Evolutionary conservation across 257 asterid genomes (phyloP), one percentile per base, ranked within the genome.

Genomic region (Capsicum pubescens): DNA sequence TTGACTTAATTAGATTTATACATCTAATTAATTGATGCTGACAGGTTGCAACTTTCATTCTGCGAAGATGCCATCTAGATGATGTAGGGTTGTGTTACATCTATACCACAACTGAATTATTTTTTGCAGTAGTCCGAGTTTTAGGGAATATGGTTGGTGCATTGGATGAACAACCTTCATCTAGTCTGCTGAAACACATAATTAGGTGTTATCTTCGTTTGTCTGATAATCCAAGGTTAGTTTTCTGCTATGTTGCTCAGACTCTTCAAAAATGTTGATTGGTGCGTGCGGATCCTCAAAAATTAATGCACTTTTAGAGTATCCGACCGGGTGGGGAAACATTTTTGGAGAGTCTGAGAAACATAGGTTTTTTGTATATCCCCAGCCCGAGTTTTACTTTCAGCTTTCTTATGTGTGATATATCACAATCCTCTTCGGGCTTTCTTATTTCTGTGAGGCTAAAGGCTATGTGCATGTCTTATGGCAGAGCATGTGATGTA

Each of bases 151-250:
- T 85, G 86, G 86, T 88, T 35, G 54, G 82, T 72, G 86, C 86
- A 55, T 82, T 86, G 7, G 74, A 84, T 84, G 84, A 78, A 36
- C 78, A 84, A 39, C 89, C 91, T 69, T 86, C 90, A 5, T 32
- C 85, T 50, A 76, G 79, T 14, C 83, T 90, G 54, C 63, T 88
- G 61, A 87, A 86, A 69, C 87, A 71, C 81, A 87, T 82, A 3
- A 82, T 90, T 67, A 72, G 84, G 81, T 90, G 92, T 83, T 90
- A 88, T 83, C 79, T 82, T 59, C 84, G 90, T 16, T 48, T 90
- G 55, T 81, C 89, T 9, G 84, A 88, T 21, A 85, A 90, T 64
- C 44, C 42, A 79, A 88, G 91, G 92, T 87, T 64, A 9, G 80
- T 85, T 83, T 39, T 66, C 64, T 26, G 32, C 32, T 26, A 26